A percentile compares a stretch with the other conserved stretches of the same genome.
Evolutionary conservation across 1,139 yeast species (phyloP).

Genomic region (Zygoascus hellenicus): DNA sequence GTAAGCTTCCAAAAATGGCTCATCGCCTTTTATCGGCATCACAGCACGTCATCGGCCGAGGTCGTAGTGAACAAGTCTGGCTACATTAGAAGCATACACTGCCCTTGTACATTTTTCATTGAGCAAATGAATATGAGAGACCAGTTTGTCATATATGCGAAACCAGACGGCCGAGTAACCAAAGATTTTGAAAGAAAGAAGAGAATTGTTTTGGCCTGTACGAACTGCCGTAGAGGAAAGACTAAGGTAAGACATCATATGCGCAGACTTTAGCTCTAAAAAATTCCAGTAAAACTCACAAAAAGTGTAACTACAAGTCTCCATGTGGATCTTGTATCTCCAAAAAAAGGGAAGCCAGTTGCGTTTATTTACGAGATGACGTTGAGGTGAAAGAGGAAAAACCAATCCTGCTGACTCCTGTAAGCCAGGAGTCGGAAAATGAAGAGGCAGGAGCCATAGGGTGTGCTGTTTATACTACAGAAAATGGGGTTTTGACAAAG

Average conservation of each 20-base stretch:
- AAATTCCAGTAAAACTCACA: neutral
- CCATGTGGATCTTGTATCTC: slow-evolving; percentile 15
- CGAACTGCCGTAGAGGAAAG: slow-evolving; percentile 13
- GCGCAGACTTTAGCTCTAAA: neutral
- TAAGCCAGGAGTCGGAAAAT: neutral
- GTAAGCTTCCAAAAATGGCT: neutral
- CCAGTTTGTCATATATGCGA: slow-evolving; percentile 14
- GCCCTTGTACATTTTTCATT: neutral
- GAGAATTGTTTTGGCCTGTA: slow-evolving; percentile 12
- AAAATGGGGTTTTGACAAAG: slow-evolving; percentile 7
- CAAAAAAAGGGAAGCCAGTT: slow-evolving; percentile 10
- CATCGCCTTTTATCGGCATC: neutral
- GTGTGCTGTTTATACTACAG: slow-evolving; percentile 1
- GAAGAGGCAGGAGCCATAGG: neutral
- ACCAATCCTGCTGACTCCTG: slow-evolving; percentile 1
- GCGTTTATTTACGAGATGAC: slow-evolving; percentile 10
- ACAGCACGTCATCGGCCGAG: neutral
- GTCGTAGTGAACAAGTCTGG: no score
- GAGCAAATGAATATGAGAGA: slow-evolving; percentile 2
- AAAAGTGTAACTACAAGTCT: slow-evolving; percentile 12
- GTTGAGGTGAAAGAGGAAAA: neutral
- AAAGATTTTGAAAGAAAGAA: slow-evolving; percentile 15
- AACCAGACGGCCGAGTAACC: slow-evolving; percentile 15
- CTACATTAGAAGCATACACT: no score
- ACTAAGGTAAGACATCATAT: slow-evolving; percentile 7